A percentile compares a stretch with the other conserved stretches of the same genome.
phyloP scores from a whole-genome alignment of 2,329 filamentous ascomycete species.

The Fusarium agapanthi region DNA sequence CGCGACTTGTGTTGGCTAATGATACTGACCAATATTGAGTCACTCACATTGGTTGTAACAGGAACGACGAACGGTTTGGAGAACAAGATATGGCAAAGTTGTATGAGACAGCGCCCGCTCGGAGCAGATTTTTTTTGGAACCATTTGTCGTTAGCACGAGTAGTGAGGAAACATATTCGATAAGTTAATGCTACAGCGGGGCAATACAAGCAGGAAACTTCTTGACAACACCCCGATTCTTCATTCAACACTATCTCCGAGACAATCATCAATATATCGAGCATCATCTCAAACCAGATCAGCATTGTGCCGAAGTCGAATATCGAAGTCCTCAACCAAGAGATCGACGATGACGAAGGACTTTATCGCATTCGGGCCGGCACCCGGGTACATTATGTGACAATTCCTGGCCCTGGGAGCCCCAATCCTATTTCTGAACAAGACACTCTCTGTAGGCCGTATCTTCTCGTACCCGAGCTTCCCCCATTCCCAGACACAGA shows the following conservation, averaged over 20 bases:
- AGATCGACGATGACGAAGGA: background rate
- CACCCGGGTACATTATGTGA: background rate
- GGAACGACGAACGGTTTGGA: too few species aligned
- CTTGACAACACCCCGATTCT: too few species aligned
- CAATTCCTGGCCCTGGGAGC: background rate
- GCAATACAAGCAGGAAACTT: too few species aligned
- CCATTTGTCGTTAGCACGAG: too few species aligned
- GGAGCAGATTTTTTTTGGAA: too few species aligned
- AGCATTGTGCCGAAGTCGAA: background rate
- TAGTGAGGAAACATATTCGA: too few species aligned
- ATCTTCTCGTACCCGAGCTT: background rate
- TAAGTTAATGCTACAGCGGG: too few species aligned
- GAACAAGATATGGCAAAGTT: too few species aligned
- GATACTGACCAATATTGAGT: too few species aligned
- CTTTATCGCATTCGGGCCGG: background rate
- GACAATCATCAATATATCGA: background rate
- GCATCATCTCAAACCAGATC: accelerated
- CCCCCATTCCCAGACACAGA: background rate
- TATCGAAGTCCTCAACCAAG: background rate
- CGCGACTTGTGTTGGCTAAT: too few species aligned
- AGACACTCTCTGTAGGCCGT: background rate
- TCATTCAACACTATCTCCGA: background rate
- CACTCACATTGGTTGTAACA: too few species aligned
- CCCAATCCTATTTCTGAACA: accelerated
- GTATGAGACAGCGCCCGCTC: too few species aligned